A percentile compares a stretch with the other conserved stretches of the same genome.
Evolutionary conservation across 73 alveolate species (phyloP).

Genomic region (Breviolum minutum): DNA sequence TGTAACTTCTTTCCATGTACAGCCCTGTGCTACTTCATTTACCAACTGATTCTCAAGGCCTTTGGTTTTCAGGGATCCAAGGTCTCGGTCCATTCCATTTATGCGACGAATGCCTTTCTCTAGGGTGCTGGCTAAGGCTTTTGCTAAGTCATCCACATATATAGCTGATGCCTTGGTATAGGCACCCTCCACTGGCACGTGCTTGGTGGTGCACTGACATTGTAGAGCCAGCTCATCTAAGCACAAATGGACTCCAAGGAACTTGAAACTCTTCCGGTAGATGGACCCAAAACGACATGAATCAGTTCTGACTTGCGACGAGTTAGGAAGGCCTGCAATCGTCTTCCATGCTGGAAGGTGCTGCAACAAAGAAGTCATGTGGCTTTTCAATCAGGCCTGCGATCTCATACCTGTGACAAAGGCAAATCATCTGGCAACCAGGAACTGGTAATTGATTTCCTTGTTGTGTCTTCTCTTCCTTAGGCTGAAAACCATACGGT

Average conservation of each 20-base stretch:
- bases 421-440: too few species aligned
- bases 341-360: too few species aligned
- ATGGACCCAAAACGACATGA: neutral
- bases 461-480: too few species aligned
- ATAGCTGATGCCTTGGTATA: neutral
- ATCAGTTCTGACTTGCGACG: neutral
- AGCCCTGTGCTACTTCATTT: neutral
- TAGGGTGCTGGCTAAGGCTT: neutral
- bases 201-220: neutral
- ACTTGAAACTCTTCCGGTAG: neutral
- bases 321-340: too few species aligned
- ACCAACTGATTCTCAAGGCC: neutral
- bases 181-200: neutral
- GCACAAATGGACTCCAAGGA: neutral
- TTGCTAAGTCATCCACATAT: neutral
- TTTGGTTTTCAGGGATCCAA: neutral
- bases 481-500: too few species aligned
- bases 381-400: too few species aligned
- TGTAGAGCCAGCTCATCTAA: neutral
- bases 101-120: neutral
- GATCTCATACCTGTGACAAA: too few species aligned
- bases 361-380: too few species aligned
- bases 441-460: too few species aligned
- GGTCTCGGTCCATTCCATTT: neutral
- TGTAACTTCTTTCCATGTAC: neutral